Evolutionary conservation across 495 filamentous ascomycete genomes (phyloP).

Genomic region (Daldinia decipiens): DNA sequence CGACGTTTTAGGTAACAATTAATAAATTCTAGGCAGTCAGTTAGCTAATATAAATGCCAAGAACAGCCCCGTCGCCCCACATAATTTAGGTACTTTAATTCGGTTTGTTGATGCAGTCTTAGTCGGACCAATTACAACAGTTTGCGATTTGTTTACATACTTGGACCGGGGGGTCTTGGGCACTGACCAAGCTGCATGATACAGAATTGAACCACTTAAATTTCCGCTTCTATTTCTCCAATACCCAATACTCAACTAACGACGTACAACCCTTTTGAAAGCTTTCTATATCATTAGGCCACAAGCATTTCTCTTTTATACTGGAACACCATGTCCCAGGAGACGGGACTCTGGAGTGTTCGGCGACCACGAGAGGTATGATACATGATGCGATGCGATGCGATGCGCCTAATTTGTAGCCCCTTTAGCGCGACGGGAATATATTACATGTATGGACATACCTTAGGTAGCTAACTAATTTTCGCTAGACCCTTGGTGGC

Average conservation of each 20-base stretch:
- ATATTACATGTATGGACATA: too few species aligned
- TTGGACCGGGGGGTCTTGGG: constrained; percentile 28
- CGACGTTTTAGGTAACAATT: not conserved
- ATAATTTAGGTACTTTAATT: constrained; percentile 18
- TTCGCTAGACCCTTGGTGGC: constrained; percentile 75
- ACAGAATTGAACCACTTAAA: constrained; percentile 22
- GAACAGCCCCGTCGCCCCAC: constrained; percentile 12
- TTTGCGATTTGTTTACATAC: constrained; percentile 44
- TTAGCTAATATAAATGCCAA: not conserved
- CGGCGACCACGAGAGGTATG: constrained; percentile 77
- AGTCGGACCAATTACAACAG: constrained; percentile 22
- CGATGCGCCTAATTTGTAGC: constrained; percentile 20
- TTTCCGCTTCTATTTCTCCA: constrained; percentile 22
- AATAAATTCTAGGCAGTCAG: not conserved
- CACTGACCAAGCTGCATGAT: constrained; percentile 21
- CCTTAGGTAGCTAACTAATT: constrained; percentile 20
- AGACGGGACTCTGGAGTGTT: constrained; percentile 77
- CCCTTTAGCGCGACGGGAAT: constrained; percentile 34
- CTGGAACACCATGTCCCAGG: constrained; percentile 72
- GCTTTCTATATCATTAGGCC: constrained; percentile 18
- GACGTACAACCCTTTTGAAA: constrained; percentile 15
- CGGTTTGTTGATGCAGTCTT: constrained; percentile 30
- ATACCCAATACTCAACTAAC: constrained; percentile 13
- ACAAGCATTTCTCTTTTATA: constrained; percentile 1
- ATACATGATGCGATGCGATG: not conserved